Conservation (phyloP, 208 protist species). For the Naegleria fowleri region DNA sequence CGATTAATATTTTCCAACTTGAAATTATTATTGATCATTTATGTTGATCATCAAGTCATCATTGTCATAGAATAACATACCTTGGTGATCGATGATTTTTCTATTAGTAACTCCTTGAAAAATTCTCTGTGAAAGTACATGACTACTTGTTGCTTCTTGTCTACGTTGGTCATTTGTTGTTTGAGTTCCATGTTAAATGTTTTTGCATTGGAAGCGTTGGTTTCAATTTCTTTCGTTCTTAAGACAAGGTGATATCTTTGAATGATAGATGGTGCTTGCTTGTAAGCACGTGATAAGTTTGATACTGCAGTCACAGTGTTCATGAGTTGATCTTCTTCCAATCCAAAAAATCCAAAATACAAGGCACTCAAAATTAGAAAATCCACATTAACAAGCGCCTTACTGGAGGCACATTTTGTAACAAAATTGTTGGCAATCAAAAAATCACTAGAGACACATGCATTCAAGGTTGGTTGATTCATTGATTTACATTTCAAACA, state of each 20-base stretch:
- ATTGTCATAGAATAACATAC: too few species aligned
- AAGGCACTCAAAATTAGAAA: neutral
- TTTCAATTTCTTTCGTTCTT: neutral
- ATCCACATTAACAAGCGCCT: neutral
- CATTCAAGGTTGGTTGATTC: too few species aligned
- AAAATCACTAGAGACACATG: neutral
- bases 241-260: neutral
- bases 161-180: neutral
- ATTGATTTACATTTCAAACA: too few species aligned
- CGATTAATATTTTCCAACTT: neutral
- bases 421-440: neutral
- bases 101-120: neutral
- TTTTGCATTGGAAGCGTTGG: neutral
- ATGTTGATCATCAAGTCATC: too few species aligned
- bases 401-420: neutral
- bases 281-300: neutral
- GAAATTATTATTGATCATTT: too few species aligned
- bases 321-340: neutral
- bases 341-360: neutral
- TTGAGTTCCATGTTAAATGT: neutral
- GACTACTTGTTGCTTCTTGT: neutral
- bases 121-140: neutral
- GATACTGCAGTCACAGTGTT: neutral
- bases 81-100: neutral
- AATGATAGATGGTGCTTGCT: neutral